These are phyloP conservation scores for Chondrostereum purpureum DNA, from an alignment of 1,284 basidiomycete species.

Conservation along the genomic window DNA sequence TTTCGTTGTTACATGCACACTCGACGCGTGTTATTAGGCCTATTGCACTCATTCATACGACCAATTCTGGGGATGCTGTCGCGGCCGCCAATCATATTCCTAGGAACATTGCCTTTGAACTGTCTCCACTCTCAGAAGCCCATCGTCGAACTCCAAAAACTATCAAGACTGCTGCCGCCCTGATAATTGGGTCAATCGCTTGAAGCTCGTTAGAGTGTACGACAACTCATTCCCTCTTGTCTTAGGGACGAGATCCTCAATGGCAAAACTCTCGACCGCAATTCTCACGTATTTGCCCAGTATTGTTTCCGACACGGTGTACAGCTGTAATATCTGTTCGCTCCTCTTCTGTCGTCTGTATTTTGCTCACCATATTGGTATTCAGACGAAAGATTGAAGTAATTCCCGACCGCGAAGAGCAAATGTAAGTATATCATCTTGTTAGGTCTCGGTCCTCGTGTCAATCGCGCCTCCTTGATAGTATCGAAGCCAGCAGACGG, in stretches of 20 bases:
- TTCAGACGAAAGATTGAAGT: constrained; percentile 83
- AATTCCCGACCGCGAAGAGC: constrained; percentile 83
- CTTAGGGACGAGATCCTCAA: constrained; percentile 77
- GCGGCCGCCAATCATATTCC: too few species aligned
- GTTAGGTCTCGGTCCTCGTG: constrained; percentile 5
- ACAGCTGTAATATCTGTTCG: constrained; percentile 58
- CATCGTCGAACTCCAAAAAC: background rate
- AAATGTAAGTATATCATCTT: constrained; percentile 62
- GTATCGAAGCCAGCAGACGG: constrained; percentile 77
- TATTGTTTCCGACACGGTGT: constrained; percentile 87
- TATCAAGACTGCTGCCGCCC: constrained; percentile 66
- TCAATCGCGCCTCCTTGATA: constrained; percentile 31
- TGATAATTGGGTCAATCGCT: constrained; percentile 64
- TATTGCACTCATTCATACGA: too few species aligned
- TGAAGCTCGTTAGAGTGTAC: background rate
- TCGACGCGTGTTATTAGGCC: too few species aligned
- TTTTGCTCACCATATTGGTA: constrained; percentile 16
- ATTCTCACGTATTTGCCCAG: constrained; percentile 79
- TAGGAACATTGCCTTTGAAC: background rate
- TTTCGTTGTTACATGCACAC: too few species aligned
- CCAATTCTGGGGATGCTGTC: too few species aligned
- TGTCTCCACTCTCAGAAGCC: background rate
- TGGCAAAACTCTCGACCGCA: constrained; percentile 84
- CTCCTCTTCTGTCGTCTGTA: constrained; percentile 1
- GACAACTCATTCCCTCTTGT: constrained; percentile 1